Evolutionary conservation across 2,329 filamentous ascomycete species (phyloP).

Genomic region (Penicillium sp.): DNA sequence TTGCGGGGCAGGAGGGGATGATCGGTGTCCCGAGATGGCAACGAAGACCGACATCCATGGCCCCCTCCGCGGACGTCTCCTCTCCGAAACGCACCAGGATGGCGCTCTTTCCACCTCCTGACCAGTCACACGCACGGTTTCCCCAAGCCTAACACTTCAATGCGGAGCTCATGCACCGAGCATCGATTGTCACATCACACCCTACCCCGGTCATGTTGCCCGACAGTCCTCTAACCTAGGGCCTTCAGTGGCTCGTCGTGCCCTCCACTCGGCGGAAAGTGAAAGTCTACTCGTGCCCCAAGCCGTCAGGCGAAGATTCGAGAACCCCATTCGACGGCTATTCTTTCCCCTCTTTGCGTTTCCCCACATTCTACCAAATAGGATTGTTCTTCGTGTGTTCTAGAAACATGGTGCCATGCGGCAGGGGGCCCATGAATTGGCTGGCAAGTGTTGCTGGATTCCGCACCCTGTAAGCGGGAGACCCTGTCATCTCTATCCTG

Average conservation of each 20-base stretch:
- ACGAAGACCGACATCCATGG: background rate
- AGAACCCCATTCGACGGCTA: background rate
- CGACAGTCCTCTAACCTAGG: background rate
- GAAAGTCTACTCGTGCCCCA: background rate
- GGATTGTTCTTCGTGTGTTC: conserved; percentile 10
- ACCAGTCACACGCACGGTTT: background rate
- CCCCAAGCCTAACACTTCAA: too few species aligned
- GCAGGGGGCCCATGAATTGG: background rate
- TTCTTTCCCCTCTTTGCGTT: background rate
- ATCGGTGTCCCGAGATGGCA: background rate
- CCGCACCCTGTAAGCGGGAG: too few species aligned
- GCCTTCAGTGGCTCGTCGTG: background rate
- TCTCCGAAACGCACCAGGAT: background rate
- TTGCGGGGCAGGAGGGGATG: background rate
- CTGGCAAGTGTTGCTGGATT: too few species aligned
- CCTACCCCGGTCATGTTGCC: background rate
- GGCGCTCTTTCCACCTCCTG: too few species aligned
- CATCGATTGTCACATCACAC: background rate
- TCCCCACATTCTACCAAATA: background rate
- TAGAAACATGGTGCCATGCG: conserved; percentile 2
- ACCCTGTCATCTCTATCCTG: too few species aligned
- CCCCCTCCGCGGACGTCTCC: background rate
- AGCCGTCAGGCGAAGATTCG: background rate
- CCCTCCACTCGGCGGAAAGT: background rate
- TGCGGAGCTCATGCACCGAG: background rate